Conservation (phyloP, 805 yeast genomes). For the Cyberlindnera xylosilytica region DNA sequence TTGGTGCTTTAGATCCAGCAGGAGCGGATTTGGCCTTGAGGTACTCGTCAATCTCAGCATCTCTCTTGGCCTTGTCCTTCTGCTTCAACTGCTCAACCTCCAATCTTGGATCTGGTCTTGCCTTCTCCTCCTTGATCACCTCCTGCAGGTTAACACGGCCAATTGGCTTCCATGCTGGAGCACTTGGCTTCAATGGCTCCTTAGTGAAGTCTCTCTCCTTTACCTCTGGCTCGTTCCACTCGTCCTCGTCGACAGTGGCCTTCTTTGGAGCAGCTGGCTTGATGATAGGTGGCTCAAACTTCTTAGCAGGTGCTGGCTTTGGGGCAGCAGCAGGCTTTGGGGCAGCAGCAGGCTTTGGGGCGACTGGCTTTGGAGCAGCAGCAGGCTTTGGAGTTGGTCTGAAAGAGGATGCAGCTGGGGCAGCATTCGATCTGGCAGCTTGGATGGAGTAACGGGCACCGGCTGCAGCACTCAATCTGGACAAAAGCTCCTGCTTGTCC, state of each 20-base stretch:
- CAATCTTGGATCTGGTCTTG: conserved; percentile 41
- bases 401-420: conserved; percentile 28
- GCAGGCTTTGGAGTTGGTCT: conserved; percentile 27
- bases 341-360: conserved; percentile 22
- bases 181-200: conserved; percentile 41
- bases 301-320: conserved; percentile 17
- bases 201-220: conserved; percentile 47
- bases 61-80: conserved; percentile 33
- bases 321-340: conserved; percentile 15
- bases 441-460: conserved; percentile 91
- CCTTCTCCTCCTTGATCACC: conserved; percentile 40
- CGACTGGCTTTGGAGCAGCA: conserved; percentile 21
- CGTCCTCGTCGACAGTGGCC: conserved; percentile 32
- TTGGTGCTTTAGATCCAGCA: conserved; percentile 22
- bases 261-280: conserved; percentile 21
- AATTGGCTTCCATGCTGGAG: conserved; percentile 55
- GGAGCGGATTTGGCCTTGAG: conserved; percentile 34
- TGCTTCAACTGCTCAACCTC: conserved; percentile 35
- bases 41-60: conserved; percentile 32
- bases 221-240: conserved; percentile 41
- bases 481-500: conserved; percentile 69
- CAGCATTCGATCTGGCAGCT: conserved; percentile 31
- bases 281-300: conserved; percentile 22
- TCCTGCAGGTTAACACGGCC: conserved; percentile 54
- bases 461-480: conserved; percentile 82